phyloP scores from a whole-genome alignment of 805 yeast species.

The Blastobotrys peoriensis region DNA sequence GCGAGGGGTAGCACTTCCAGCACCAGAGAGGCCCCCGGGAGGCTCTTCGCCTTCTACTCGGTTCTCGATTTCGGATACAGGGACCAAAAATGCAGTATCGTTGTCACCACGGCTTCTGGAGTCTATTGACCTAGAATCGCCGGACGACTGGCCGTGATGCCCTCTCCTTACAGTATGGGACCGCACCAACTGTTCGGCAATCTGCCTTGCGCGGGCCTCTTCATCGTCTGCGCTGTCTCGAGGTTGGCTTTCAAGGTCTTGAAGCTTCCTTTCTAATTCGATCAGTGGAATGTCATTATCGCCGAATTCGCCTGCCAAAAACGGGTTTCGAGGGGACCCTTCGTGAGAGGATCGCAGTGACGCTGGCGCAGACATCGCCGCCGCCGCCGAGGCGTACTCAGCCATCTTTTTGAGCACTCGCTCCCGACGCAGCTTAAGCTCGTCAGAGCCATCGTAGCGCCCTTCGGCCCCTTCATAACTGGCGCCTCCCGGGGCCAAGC shows the following conservation, averaged over 20 bases:
- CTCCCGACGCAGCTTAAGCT: slow-evolving; percentile 5
- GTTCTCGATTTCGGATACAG: slow-evolving; percentile 23
- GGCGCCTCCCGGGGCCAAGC: slow-evolving; percentile 31
- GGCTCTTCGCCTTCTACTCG: slow-evolving; percentile 29
- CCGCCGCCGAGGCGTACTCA: not conserved
- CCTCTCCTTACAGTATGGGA: slow-evolving; percentile 1
- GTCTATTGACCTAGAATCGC: slow-evolving; percentile 1
- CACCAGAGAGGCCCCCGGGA: slow-evolving; percentile 8
- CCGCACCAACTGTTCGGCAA: slow-evolving; percentile 6
- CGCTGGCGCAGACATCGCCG: not conserved
- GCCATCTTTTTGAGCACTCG: not conserved
- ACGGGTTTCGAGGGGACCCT: not conserved
- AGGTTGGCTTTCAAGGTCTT: slow-evolving; percentile 10
- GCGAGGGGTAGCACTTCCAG: slow-evolving; percentile 12
- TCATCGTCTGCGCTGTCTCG: slow-evolving; percentile 11
- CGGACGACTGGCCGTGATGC: not conserved
- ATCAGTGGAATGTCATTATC: slow-evolving; percentile 22
- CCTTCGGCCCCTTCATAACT: slow-evolving; percentile 4
- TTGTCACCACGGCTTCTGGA: slow-evolving; percentile 16
- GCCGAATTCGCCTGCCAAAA: slow-evolving; percentile 4
- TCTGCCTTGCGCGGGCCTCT: not conserved
- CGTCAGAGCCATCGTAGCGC: slow-evolving; percentile 15
- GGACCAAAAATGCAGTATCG: slow-evolving; percentile 11
- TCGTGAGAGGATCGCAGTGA: not conserved
- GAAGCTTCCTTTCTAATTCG: slow-evolving; percentile 16